Base-by-base conservation (phyloP, 2,329 filamentous ascomycete species). In the Thelonectria olida region DNA sequence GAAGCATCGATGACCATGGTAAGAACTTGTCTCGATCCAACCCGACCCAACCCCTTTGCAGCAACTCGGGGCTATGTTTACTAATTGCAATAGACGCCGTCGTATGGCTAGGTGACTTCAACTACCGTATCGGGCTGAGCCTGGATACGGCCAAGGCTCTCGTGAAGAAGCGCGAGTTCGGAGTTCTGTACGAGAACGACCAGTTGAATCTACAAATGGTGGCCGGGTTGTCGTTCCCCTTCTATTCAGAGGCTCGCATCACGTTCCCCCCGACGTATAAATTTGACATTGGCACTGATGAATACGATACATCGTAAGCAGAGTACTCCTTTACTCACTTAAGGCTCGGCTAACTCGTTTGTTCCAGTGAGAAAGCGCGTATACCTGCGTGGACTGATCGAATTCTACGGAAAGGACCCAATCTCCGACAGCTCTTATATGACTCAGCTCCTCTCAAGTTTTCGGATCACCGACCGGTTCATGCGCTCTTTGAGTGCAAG, bases 361-460 rank as follows among this genome's bases (percentile, higher is more conserved):
- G n/a, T 45, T 47, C 13, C 51, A 91, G 90, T 49, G 95, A 98
- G 72, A 99, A 99, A 76, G 89, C 90, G 55, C 90, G 96, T 15
- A 97, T 98, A 64, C 96, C 96, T 3, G 96, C 96, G 1, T 99
- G 96, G 96, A 97, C 94, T 62, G 96, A 99, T 77, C 91, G 96
- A 36, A 91, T 99, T 45, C 80, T 99, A 8, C 90, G 92, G 61
- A 96, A 94, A 79, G 96, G 96, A 7, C 81, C 86, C 61, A 94
- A 93, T 68, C 84, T 99, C 34, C 88, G 89, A 41, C 96, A 98
- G 74, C 82, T 91, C 10, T 85, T 91, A 28, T 99, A 99, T 77
- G 87, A 92, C 71, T 90, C 87, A 54, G 93, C 94, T 4, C 89
- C 92, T 27, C 82, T 99, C 34, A 87, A 85, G 12, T 97, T 98